Evolutionary conservation across 129 eudicot genomes (phyloP).

Genomic region (Dittrichia graveolens): DNA sequence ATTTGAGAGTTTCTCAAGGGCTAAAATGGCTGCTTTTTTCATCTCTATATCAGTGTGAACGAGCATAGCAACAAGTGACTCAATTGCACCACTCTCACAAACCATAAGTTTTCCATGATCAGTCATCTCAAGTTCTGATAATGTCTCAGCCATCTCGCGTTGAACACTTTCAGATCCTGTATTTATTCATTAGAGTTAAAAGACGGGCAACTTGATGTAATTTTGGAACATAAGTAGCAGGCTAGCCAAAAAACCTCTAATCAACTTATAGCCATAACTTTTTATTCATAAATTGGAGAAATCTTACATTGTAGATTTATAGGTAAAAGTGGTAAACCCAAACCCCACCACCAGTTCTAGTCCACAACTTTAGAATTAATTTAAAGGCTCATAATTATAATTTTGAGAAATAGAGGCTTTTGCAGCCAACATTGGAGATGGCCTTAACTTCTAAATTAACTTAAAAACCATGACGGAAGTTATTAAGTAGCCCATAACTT

Average conservation of each 20-base stretch:
- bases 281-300: too few relatives aligned
- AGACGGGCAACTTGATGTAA: neutral
- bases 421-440: too few relatives aligned
- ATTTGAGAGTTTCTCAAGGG: constrained; percentile 47
- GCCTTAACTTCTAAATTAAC: too few relatives aligned
- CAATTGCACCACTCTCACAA: constrained; percentile 38
- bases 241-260: neutral
- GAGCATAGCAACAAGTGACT: constrained; percentile 48
- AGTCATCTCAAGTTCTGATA: constrained; percentile 51
- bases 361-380: too few relatives aligned
- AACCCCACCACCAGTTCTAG: too few relatives aligned
- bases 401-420: too few relatives aligned
- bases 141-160: constrained; percentile 46
- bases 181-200: constrained; percentile 4
- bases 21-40: constrained; percentile 46
- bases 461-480: too few relatives aligned
- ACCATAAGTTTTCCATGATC: constrained; percentile 49
- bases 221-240: neutral
- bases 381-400: neutral
- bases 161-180: constrained; percentile 46
- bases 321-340: too few relatives aligned
- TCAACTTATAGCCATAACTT: neutral
- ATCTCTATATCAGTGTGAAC: constrained; percentile 38
- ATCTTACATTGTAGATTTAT: too few relatives aligned
- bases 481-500: too few relatives aligned